A percentile compares a stretch with the other conserved stretches of the same genome.
phyloP scores from a whole-genome alignment of 352 stramenopile genomes.

The Globisporangium canariense region DNA sequence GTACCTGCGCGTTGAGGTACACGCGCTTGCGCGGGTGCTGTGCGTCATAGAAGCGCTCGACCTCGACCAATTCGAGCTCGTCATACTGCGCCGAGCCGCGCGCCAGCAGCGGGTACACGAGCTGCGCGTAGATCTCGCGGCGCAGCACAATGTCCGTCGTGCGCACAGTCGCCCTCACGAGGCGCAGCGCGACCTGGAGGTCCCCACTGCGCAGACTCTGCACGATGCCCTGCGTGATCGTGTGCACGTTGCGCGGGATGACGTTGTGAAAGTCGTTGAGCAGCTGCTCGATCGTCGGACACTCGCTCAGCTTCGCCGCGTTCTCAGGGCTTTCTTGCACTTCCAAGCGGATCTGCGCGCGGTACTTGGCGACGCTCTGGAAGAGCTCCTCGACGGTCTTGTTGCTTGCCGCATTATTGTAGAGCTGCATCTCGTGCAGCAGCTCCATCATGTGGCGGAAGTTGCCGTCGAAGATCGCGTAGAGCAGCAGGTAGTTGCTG shows the following conservation, averaged over 20 bases:
- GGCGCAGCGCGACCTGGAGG: constrained; percentile 32
- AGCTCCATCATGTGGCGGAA: constrained; percentile 76
- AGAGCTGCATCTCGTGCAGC: constrained; percentile 71
- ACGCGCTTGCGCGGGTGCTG: constrained; percentile 37
- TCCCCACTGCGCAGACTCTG: constrained; percentile 51
- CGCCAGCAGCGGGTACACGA: constrained; percentile 60
- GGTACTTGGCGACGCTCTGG: constrained; percentile 51
- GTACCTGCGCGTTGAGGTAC: constrained; percentile 47
- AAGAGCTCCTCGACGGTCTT: constrained; percentile 45
- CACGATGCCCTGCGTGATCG: constrained; percentile 41
- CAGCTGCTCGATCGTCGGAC: constrained; percentile 53
- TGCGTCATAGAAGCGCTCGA: constrained; percentile 60
- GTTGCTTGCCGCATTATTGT: constrained; percentile 49
- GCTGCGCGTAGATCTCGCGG: constrained; percentile 58
- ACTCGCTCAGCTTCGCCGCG: constrained; percentile 27
- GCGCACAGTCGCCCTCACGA: constrained; percentile 47
- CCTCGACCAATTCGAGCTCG: constrained; percentile 41
- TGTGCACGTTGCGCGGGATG: constrained; percentile 49
- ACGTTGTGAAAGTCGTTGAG: constrained; percentile 53
- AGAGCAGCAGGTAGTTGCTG: constrained; percentile 58
- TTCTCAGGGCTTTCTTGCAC: constrained; percentile 19
- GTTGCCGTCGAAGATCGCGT: constrained; percentile 64
- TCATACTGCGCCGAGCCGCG: constrained; percentile 25
- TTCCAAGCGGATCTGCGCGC: constrained; percentile 20
- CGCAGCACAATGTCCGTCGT: constrained; percentile 38